Evolutionary conservation across 768 basidiomycete species (phyloP), one percentile per base, ranked within the genome.

Genomic region (Exsudoporus frostii): DNA sequence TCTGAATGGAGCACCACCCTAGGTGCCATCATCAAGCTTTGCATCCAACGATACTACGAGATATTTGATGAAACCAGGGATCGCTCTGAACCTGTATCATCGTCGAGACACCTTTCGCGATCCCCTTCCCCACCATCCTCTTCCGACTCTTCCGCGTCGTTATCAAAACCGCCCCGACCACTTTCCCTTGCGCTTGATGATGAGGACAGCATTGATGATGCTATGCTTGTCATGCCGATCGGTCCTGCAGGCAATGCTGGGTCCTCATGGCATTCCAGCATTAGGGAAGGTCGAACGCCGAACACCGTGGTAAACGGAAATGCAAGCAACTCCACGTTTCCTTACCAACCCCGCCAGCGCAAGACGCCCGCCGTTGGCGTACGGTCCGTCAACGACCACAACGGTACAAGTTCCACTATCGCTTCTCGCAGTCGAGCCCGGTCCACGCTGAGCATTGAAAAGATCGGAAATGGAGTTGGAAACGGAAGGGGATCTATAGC

Each of bases 1-100:
- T 55, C 57, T 4, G 79, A 82, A 60, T 79, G 79, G 32, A 73
- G 73, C 57, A 83, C 82, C 9, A 90, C 89, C 1, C 74, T 93
- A 0, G 90, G 89, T 3, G 74, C 76, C 55, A 73, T 92, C 38
- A 75, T 92, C 67, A 84, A 84, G 64, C 71, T 90, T 39, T 92
- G 88, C 67, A 91, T 92, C 46, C 79, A 87, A 61, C 81, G 82
- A 39, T 93, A 92, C 66, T 92, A 86, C 66, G 91, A 93, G 65
- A 74, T 92, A 29, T 93, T 93, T 60, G 90, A 92, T 64, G 91
- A 92, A 59, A 70, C 86, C n/a, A 71, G 68, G 51, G 91, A 92
- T 70, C 79, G 83, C 15, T 78, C 77, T 53, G 89, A 91, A 58
- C 83, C 83, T 4, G 56, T 80, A 14, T 71, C 72, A 2, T 72